phyloP scores from a whole-genome alignment of 495 filamentous ascomycete species.

The Chaetomium fimeti region DNA sequence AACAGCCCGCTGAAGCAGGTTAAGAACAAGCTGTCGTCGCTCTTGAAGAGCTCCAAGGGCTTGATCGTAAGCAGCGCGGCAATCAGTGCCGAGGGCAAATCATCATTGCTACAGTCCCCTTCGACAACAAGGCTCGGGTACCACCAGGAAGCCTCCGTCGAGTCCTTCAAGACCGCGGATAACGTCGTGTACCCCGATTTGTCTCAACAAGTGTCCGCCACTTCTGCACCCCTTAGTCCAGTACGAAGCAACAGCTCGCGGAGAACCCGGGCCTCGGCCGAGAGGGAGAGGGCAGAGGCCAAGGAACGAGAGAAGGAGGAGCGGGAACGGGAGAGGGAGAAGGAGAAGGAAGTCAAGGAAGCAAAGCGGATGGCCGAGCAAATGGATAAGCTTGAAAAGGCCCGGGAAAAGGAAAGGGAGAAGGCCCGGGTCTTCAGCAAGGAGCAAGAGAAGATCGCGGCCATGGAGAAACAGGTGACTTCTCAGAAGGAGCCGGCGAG shows the following conservation, averaged over 20 bases:
- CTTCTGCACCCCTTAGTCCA: constrained; percentile 40
- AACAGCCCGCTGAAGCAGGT: constrained; percentile 82
- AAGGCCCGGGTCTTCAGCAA: constrained; percentile 61
- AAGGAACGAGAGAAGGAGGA: constrained; percentile 63
- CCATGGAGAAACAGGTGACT: constrained; percentile 48
- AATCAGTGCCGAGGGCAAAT: constrained; percentile 71
- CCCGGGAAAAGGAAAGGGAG: constrained; percentile 58
- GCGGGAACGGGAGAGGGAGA: constrained; percentile 46
- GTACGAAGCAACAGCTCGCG: constrained; percentile 53
- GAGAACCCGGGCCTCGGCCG: constrained; percentile 67
- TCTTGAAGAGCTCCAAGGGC: constrained; percentile 79
- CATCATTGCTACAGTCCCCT: constrained; percentile 49
- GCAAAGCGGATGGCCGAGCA: constrained; percentile 47
- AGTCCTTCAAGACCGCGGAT: constrained; percentile 39
- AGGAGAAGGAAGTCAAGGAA: constrained; percentile 40
- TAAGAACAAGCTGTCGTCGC: constrained; percentile 82
- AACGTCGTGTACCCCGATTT: constrained; percentile 48
- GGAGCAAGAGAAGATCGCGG: constrained; percentile 57
- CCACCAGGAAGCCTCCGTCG: constrained; percentile 39
- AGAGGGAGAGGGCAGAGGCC: constrained; percentile 63
- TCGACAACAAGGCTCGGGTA: constrained; percentile 40
- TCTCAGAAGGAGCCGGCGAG: constrained; percentile 46
- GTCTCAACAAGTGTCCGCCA: constrained; percentile 36
- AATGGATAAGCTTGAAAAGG: constrained; percentile 57
- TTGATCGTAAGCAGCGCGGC: constrained; percentile 78